Percentiles rank a stretch among this genome's conserved stretches.
Evolutionary conservation across 306 rosid genomes (phyloP).

Genomic region (Comarum palustre): DNA sequence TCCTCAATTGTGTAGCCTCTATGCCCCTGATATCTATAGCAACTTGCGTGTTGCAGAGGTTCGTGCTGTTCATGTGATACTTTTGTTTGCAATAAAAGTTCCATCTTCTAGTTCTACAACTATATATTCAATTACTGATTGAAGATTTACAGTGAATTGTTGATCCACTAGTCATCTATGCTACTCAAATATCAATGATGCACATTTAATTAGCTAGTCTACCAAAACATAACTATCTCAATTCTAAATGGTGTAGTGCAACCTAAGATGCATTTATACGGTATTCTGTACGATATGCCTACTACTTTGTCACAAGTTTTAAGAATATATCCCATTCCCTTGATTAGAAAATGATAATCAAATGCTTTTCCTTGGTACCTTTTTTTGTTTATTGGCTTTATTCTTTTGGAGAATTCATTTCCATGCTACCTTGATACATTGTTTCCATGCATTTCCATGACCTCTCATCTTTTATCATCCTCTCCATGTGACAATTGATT

Average conservation of each 20-base stretch:
- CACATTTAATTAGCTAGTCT: neutral
- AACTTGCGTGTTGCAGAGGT: conserved; percentile 76
- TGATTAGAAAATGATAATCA: neutral
- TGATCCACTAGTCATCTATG: neutral
- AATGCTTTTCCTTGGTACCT: neutral
- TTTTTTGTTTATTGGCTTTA: neutral
- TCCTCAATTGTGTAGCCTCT: conserved; percentile 61
- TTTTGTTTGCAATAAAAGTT: conserved; percentile 4
- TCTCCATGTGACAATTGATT: conserved; percentile 10
- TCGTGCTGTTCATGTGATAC: conserved; percentile 22
- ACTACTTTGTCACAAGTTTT: neutral
- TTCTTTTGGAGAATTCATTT: neutral
- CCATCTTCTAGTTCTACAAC: conserved; percentile 7
- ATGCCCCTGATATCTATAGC: conserved; percentile 71
- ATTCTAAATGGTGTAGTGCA: neutral
- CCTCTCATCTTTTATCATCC: conserved; percentile 17
- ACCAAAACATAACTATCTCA: neutral
- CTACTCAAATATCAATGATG: neutral
- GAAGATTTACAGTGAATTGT: neutral
- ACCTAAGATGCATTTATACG: neutral
- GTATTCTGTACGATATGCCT: neutral
- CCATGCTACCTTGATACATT: neutral
- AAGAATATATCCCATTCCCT: neutral
- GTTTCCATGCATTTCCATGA: too few relatives aligned
- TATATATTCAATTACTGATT: neutral